Evolutionary conservation across 2,329 filamentous ascomycete species (phyloP).

Genomic region (Penicillium sp.): DNA sequence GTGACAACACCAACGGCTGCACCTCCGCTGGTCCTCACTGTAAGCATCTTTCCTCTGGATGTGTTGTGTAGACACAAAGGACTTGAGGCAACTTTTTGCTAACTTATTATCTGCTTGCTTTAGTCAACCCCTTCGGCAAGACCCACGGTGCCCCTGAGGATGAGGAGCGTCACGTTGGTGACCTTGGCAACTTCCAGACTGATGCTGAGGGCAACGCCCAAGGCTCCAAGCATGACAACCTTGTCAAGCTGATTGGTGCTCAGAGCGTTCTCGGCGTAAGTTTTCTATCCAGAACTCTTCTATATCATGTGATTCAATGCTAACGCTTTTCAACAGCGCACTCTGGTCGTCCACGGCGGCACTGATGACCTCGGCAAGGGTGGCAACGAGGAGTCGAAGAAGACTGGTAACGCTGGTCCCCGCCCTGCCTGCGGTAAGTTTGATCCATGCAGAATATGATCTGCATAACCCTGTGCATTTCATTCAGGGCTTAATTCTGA

Average conservation of each 20-base stretch:
- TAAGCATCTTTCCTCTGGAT: slow-evolving; percentile 51
- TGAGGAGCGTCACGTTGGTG: slow-evolving; percentile 88
- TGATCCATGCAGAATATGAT: neutral
- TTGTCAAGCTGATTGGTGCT: slow-evolving; percentile 93
- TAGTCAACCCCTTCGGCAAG: slow-evolving; percentile 95
- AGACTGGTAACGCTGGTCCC: slow-evolving; percentile 93
- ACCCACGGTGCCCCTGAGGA: slow-evolving; percentile 86
- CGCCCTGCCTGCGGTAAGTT: slow-evolving; percentile 90
- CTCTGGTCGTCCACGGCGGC: slow-evolving; percentile 89
- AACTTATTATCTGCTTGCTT: slow-evolving; percentile 9
- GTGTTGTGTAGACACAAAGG: neutral
- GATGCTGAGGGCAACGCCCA: slow-evolving; percentile 88
- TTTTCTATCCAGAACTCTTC: slow-evolving; percentile 12
- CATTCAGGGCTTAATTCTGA: neutral
- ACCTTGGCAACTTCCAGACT: slow-evolving; percentile 96
- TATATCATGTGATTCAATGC: neutral
- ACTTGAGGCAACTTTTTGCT: neutral
- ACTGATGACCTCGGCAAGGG: slow-evolving; percentile 97
- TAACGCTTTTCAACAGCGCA: slow-evolving; percentile 64
- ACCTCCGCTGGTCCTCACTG: slow-evolving; percentile 97
- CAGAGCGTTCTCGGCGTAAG: slow-evolving; percentile 90
- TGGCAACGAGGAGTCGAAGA: slow-evolving; percentile 90
- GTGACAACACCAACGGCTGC: slow-evolving; percentile 99
- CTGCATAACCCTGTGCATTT: no score
- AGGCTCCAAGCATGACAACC: slow-evolving; percentile 76